Evolutionary conservation across 1,284 basidiomycete genomes (phyloP).

Genomic region (Athelia psychrophila): DNA sequence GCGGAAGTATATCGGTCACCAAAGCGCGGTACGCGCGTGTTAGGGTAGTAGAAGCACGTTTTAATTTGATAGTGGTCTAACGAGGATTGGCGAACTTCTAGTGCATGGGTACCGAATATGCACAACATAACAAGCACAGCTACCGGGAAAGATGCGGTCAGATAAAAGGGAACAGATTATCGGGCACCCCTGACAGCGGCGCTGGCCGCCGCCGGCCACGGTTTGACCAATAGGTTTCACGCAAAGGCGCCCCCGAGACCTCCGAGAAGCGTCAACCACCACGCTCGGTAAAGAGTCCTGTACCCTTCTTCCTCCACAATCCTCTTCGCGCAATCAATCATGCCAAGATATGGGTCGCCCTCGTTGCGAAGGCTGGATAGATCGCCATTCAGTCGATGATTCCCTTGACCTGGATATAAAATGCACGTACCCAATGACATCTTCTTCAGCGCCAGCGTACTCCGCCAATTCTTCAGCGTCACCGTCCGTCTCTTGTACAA

Average conservation of each 20-base stretch:
- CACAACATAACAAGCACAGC: too few relatives aligned
- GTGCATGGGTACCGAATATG: too few relatives aligned
- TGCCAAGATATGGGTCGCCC: conserved; percentile 81
- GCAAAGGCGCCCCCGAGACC: conserved; percentile 60
- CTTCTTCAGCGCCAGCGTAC: conserved; percentile 77
- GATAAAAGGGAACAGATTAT: too few relatives aligned
- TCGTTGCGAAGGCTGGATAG: conserved; percentile 67
- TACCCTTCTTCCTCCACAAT: conserved; percentile 86
- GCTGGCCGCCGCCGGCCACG: too few relatives aligned
- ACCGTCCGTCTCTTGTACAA: conserved; percentile 68
- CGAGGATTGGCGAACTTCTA: too few relatives aligned
- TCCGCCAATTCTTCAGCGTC: conserved; percentile 64
- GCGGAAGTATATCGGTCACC: too few relatives aligned
- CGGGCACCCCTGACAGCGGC: too few relatives aligned
- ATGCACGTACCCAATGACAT: conserved; percentile 75
- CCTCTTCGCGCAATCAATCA: conserved; percentile 75
- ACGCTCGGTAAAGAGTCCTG: conserved; percentile 77
- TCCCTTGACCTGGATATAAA: conserved; percentile 1
- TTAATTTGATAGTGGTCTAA: too few relatives aligned
- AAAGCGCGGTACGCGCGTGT: too few relatives aligned
- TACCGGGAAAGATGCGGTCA: too few relatives aligned
- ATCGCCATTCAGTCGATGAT: conserved; percentile 5
- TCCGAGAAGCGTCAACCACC: conserved; percentile 82
- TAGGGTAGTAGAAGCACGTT: too few relatives aligned
- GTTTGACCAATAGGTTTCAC: conserved; percentile 15